Evolutionary conservation across 495 filamentous ascomycete genomes (phyloP).

Genomic region (Clohesyomyces aquaticus): DNA sequence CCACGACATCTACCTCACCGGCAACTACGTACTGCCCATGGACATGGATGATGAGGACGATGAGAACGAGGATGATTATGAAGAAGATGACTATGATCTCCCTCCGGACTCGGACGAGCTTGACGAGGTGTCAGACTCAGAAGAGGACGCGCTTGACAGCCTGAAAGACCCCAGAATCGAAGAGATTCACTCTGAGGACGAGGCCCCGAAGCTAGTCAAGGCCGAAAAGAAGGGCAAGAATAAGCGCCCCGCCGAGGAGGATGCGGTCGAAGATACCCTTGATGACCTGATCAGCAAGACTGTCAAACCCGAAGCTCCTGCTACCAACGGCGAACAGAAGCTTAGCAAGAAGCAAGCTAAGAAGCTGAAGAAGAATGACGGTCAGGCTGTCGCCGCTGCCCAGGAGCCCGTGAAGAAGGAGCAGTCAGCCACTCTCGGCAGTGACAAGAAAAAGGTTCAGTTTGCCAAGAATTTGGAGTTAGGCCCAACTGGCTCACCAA

Average conservation of each 20-base stretch:
- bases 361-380: constrained; percentile 98
- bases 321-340: constrained; percentile 61
- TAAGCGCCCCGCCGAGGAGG: constrained; percentile 75
- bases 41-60: constrained; percentile 61
- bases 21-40: constrained; percentile 81
- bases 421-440: constrained; percentile 54
- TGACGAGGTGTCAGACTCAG: constrained; percentile 67
- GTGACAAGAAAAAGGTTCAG: constrained; percentile 90
- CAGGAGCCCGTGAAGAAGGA: constrained; percentile 59
- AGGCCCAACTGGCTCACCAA: constrained; percentile 71
- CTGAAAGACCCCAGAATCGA: constrained; percentile 79
- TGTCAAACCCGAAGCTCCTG: constrained; percentile 51
- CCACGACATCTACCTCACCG: constrained; percentile 86
- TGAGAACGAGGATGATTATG: constrained; percentile 49
- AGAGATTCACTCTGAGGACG: constrained; percentile 79
- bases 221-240: constrained; percentile 58
- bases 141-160: constrained; percentile 82
- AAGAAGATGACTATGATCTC: constrained; percentile 66
- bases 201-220: constrained; percentile 73
- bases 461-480: constrained; percentile 99
- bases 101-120: constrained; percentile 78
- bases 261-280: constrained; percentile 57
- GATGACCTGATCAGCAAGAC: constrained; percentile 78
- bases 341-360: constrained; percentile 97
- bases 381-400: constrained; percentile 66